Conservation (phyloP, 805 yeast species). For the Schwanniomyces polymorphus region DNA sequence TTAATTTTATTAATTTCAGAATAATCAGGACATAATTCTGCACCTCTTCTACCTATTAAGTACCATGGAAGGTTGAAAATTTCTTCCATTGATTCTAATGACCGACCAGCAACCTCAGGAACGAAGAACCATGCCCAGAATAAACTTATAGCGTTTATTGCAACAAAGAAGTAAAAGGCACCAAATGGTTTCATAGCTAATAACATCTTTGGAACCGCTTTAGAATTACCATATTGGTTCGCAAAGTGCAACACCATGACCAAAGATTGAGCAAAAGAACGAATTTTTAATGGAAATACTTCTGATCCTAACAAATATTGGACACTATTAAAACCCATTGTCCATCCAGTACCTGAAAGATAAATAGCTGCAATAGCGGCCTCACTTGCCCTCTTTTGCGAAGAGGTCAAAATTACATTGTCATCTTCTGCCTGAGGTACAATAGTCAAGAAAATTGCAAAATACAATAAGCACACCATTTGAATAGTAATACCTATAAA, state of each 20-base stretch:
- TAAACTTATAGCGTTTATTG: constrained; percentile 41
- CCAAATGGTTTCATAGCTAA: constrained; percentile 46
- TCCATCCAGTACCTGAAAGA: constrained; percentile 57
- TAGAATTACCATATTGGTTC: constrained; percentile 57
- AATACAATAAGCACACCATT: constrained; percentile 33
- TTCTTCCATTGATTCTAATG: constrained; percentile 53
- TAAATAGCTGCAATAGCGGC: constrained; percentile 53
- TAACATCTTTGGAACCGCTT: constrained; percentile 55
- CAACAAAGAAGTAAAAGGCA: constrained; percentile 52
- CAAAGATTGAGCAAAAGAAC: constrained; percentile 50
- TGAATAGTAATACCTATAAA: constrained; percentile 50
- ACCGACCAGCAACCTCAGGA: constrained; percentile 52
- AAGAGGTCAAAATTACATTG: constrained; percentile 23
- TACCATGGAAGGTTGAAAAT: constrained; percentile 58
- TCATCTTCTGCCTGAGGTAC: constrained; percentile 43
- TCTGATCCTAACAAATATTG: constrained; percentile 58
- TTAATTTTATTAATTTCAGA: constrained; percentile 38
- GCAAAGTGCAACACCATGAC: constrained; percentile 58
- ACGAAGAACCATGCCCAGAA: constrained; percentile 49
- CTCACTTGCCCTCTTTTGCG: constrained; percentile 37
- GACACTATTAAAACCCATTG: constrained; percentile 56
- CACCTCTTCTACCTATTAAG: constrained; percentile 55
- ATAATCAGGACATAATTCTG: constrained; percentile 51
- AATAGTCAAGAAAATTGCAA: constrained; percentile 45
- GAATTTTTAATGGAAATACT: constrained; percentile 50